Evolutionary conservation across 768 basidiomycete genomes (phyloP).

Genomic region (Omphalotus guepiniiformis): DNA sequence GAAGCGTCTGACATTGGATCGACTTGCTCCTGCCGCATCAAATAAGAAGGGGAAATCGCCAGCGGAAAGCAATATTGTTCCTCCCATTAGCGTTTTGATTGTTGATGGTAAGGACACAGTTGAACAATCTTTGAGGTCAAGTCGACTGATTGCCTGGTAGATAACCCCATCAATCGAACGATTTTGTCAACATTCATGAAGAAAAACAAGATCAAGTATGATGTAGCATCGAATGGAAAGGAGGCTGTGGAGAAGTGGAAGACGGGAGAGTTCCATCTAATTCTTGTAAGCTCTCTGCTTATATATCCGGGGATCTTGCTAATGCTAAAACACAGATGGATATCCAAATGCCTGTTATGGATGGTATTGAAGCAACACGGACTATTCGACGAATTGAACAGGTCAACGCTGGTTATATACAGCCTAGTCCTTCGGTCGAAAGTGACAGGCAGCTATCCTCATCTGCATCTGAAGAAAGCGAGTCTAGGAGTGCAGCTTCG

Average conservation of each 20-base stretch:
- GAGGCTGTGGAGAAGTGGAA: conserved; percentile 97
- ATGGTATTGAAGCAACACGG: conserved; percentile 95
- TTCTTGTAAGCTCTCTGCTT: conserved; percentile 61
- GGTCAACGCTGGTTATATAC: conserved; percentile 36
- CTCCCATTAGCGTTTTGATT: conserved; percentile 96
- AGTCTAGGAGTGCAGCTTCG: conserved; percentile 45
- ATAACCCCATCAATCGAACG: conserved; percentile 98
- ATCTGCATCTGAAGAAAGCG: conserved; percentile 53
- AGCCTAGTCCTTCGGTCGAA: conserved; percentile 60
- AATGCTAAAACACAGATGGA: conserved; percentile 74
- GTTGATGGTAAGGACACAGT: conserved; percentile 91
- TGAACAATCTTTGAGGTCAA: not conserved
- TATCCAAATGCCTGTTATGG: conserved; percentile 99
- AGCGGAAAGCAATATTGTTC: conserved; percentile 72
- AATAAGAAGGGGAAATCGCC: conserved; percentile 48
- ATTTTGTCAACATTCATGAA: conserved; percentile 97
- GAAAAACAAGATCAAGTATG: conserved; percentile 93
- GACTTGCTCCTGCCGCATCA: conserved; percentile 24
- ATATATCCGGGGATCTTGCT: not conserved
- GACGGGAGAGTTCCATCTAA: conserved; percentile 90
- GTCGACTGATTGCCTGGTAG: conserved; percentile 34
- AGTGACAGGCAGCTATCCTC: conserved; percentile 21
- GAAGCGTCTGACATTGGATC: conserved; percentile 19
- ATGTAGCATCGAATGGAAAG: conserved; percentile 89
- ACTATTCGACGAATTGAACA: conserved; percentile 89